Evolutionary conservation across 192 early-diverging fungal genomes (phyloP).

Genomic region (Mortierella claussenii): DNA sequence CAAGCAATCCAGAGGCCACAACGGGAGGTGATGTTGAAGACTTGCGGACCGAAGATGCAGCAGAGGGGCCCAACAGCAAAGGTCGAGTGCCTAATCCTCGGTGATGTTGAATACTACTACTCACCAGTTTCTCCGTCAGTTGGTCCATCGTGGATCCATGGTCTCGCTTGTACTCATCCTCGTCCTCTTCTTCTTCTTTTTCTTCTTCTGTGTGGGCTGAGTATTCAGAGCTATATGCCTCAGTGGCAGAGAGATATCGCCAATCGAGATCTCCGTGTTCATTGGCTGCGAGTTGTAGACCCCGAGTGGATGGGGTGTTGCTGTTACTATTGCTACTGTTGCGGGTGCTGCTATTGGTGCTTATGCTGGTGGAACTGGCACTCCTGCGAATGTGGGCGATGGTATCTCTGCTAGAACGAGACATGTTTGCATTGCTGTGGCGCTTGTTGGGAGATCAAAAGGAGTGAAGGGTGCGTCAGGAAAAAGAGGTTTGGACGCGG

Average conservation of each 20-base stretch:
- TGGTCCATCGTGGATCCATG: background rate
- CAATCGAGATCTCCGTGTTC: slow-evolving; percentile 33
- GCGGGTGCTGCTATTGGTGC: background rate
- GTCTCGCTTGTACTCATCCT: background rate
- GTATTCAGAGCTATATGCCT: slow-evolving; percentile 26
- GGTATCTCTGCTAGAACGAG: slow-evolving; percentile 13
- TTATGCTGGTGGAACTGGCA: background rate
- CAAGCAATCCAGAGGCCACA: slow-evolving; percentile 11
- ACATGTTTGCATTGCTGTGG: slow-evolving; percentile 16
- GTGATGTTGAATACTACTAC: background rate
- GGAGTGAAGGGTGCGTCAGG: background rate
- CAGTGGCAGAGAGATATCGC: slow-evolving; percentile 38
- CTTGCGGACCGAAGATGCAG: background rate
- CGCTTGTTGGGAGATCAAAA: too few species aligned
- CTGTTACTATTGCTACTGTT: background rate
- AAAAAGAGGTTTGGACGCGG: background rate
- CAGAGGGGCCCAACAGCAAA: background rate
- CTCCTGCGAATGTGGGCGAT: background rate
- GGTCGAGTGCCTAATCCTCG: slow-evolving; percentile 8
- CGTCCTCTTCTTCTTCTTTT: background rate
- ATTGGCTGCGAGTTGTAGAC: background rate
- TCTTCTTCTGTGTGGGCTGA: slow-evolving; percentile 19
- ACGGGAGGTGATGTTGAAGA: too few species aligned
- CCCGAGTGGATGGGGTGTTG: background rate
- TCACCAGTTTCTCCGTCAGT: background rate